Conservation (phyloP, 305 asterid species). For the Fraxinus baroniana region DNA sequence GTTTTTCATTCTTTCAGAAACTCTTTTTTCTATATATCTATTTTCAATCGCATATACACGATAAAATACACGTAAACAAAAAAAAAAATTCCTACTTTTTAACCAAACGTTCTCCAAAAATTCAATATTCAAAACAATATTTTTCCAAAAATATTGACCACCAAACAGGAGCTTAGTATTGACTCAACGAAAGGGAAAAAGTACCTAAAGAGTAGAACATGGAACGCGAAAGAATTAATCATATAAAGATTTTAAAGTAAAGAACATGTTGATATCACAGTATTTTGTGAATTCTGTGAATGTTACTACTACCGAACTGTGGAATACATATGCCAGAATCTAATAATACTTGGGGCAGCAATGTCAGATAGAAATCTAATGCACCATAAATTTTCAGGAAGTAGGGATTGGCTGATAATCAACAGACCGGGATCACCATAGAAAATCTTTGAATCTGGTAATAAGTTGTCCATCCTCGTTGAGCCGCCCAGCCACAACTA, state of each 20-base stretch:
- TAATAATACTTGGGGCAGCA: not conserved
- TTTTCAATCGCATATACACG: too few relatives aligned
- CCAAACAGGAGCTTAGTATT: not conserved
- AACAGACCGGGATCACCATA: not conserved
- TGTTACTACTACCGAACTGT: not conserved
- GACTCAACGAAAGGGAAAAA: not conserved
- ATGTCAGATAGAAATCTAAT: slow-evolving; percentile 1
- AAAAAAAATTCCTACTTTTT: not conserved
- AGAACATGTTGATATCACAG: not conserved
- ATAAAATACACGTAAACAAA: too few relatives aligned
- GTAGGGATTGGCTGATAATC: not conserved
- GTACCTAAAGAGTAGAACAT: not conserved
- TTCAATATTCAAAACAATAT: not conserved
- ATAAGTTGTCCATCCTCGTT: not conserved
- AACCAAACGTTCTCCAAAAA: too few relatives aligned
- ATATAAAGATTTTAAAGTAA: not conserved
- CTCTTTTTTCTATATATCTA: too few relatives aligned
- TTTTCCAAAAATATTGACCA: not conserved
- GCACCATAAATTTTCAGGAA: not conserved
- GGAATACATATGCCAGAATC: not conserved
- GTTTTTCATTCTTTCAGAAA: not conserved
- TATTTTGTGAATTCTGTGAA: not conserved
- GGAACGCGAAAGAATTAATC: not conserved
- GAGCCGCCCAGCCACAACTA: not conserved
- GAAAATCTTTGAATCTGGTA: not conserved